Conservation (phyloP, 306 rosid species). For the Pterocarpus santalinus region DNA sequence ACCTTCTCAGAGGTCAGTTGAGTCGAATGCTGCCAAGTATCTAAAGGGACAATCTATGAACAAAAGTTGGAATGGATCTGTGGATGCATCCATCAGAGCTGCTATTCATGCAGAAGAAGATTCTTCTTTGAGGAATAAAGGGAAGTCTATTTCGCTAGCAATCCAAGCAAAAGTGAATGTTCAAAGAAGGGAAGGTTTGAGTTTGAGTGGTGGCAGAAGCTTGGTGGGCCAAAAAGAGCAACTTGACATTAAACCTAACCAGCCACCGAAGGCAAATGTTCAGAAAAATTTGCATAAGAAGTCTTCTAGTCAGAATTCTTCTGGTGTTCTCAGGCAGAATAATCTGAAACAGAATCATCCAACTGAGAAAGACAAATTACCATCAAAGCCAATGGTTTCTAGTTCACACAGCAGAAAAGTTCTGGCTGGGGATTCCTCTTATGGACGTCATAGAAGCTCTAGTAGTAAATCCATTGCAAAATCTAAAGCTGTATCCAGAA, state of each 20-base stretch:
- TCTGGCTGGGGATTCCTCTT: slow-evolving; percentile 58
- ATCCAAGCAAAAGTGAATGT: slow-evolving; percentile 98
- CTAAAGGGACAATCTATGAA: slow-evolving; percentile 86
- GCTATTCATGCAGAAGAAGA: slow-evolving; percentile 62
- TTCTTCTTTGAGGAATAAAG: slow-evolving; percentile 58
- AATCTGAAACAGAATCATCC: slow-evolving; percentile 84
- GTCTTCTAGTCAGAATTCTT: slow-evolving; percentile 55
- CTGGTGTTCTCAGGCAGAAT: slow-evolving; percentile 80
- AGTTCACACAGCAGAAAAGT: slow-evolving; percentile 67
- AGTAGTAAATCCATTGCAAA: slow-evolving; percentile 61
- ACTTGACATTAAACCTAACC: slow-evolving; percentile 65
- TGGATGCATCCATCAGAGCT: slow-evolving; percentile 61
- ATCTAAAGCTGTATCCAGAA: slow-evolving; percentile 71
- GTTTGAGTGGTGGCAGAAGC: slow-evolving; percentile 59
- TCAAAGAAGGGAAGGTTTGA: slow-evolving; percentile 87
- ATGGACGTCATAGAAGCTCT: slow-evolving; percentile 70
- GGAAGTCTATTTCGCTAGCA: slow-evolving; percentile 92
- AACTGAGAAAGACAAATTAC: slow-evolving; percentile 65
- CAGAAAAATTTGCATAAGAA: slow-evolving; percentile 69
- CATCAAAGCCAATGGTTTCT: slow-evolving; percentile 67
- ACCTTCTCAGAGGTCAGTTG: slow-evolving; percentile 64
- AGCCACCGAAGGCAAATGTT: slow-evolving; percentile 55
- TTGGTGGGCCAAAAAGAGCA: slow-evolving; percentile 66
- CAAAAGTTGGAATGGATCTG: slow-evolving; percentile 92
- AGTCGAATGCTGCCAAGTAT: slow-evolving; percentile 79